Evolutionary conservation across 208 protist genomes (phyloP).

Genomic region (Leishmania mexicana): DNA sequence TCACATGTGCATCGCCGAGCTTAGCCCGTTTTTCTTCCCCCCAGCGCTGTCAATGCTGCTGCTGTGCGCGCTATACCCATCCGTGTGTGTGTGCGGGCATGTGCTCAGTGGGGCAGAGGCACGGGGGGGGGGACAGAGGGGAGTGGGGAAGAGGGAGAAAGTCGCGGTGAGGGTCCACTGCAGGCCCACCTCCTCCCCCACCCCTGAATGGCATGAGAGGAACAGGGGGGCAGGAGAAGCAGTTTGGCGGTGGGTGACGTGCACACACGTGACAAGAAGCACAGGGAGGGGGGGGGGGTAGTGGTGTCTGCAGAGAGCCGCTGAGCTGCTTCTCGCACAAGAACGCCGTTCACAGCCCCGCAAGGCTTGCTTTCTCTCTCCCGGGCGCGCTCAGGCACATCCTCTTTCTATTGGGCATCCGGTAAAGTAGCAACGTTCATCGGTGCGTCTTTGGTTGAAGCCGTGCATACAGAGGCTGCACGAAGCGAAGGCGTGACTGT

Average conservation of each 20-base stretch:
- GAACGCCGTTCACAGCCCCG: neutral
- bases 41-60: neutral
- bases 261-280: neutral
- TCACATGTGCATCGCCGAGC: slow-evolving; percentile 5
- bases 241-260: neutral
- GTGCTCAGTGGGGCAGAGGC: neutral
- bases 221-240: neutral
- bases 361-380: neutral
- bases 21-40: neutral
- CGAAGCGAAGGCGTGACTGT: neutral
- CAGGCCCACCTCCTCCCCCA: neutral
- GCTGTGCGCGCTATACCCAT: neutral
- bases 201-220: neutral
- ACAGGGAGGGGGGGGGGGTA: neutral
- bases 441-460: neutral
- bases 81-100: neutral
- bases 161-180: neutral
- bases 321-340: neutral
- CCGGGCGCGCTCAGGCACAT: neutral
- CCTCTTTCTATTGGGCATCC: neutral
- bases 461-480: neutral
- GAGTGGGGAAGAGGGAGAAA: neutral
- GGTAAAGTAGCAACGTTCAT: neutral
- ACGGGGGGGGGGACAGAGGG: neutral
- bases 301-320: neutral